A percentile compares a stretch with the other conserved stretches of the same genome.
These are phyloP conservation scores for Tolypocladium ovalisporum DNA, from an alignment of 2,329 filamentous ascomycete genomes.

Conservation along the genomic window DNA sequence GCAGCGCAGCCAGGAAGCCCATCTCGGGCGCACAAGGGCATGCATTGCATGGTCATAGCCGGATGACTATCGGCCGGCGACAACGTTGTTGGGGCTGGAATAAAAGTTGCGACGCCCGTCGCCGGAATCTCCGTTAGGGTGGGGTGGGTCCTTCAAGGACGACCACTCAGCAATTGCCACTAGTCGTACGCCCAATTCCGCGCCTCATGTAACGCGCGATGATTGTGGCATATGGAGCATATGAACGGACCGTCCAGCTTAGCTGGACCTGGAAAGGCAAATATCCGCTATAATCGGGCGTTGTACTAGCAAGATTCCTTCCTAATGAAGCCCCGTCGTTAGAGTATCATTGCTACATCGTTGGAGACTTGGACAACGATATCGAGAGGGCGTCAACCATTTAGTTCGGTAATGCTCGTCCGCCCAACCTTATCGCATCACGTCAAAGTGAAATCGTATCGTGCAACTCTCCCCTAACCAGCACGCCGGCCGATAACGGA, in stretches of 20 bases:
- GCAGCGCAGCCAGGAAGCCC: slow-evolving; percentile 8
- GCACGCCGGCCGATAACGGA: neutral
- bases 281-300: neutral
- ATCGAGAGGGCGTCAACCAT: neutral
- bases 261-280: neutral
- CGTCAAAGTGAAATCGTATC: neutral
- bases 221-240: neutral
- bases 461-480: neutral
- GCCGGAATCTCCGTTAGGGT: no score
- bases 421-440: neutral
- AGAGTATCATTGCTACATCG: neutral
- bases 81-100: neutral
- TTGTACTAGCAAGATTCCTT: neutral
- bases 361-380: no score
- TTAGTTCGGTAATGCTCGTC: neutral
- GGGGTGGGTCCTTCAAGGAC: neutral
- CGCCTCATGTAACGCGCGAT: no score
- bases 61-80: neutral
- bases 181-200: neutral
- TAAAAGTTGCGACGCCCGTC: neutral
- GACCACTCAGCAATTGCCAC: neutral
- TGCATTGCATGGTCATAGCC: slow-evolving; percentile 16
- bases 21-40: slow-evolving; percentile 12
- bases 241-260: neutral
- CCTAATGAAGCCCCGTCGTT: no score